phyloP scores from a whole-genome alignment of 169 alveolate genomes.

The Eimeria praecox region DNA sequence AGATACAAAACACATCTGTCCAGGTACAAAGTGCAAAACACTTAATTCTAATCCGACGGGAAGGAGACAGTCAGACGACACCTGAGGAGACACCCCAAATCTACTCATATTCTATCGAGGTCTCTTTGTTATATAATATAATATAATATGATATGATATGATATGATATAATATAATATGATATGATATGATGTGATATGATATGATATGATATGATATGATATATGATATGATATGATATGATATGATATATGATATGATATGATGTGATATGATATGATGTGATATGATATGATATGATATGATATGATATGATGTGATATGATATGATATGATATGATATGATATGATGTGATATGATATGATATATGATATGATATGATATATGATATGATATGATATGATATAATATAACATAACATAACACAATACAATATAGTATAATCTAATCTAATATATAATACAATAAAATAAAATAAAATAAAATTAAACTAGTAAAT shows the following conservation, averaged over 20 bases:
- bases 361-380: no score
- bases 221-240: background rate
- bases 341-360: background rate
- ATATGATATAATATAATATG: no score
- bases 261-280: background rate
- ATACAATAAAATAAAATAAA: background rate
- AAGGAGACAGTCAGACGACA: constrained; percentile 90
- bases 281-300: no score
- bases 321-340: background rate
- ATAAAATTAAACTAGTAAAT: background rate
- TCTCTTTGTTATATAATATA: no score
- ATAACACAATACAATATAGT: no score
- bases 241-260: background rate
- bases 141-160: no score
- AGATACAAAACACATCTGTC: constrained; percentile 92
- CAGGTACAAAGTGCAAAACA: constrained; percentile 93
- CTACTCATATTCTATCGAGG: background rate
- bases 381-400: no score
- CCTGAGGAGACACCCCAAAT: background rate
- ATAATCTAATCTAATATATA: no score
- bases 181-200: no score
- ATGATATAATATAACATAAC: no score
- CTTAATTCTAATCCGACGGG: constrained; percentile 92
- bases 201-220: background rate
- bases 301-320: no score